These are phyloP conservation scores for Coniella vitis DNA, from an alignment of 2,329 filamentous ascomycete genomes.

Conservation along the genomic window DNA sequence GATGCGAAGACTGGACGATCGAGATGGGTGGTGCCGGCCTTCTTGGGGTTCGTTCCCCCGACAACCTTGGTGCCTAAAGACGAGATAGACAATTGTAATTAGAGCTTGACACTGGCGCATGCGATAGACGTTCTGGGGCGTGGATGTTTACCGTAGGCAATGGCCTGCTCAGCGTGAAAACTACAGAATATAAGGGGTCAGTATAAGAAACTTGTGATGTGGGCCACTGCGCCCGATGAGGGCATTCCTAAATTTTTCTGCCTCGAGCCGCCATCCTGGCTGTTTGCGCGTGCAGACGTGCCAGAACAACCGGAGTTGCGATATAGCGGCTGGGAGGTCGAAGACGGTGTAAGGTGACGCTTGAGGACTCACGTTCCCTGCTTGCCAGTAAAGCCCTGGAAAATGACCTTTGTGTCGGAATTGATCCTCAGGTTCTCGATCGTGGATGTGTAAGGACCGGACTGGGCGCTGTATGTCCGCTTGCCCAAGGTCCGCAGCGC, in stretches of 20 bases:
- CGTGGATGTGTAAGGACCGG: slow-evolving; percentile 64
- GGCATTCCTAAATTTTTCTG: neutral
- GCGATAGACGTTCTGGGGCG: neutral
- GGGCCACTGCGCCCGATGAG: neutral
- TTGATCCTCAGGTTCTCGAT: slow-evolving; percentile 89
- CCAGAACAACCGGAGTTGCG: neutral
- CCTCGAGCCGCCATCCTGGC: neutral
- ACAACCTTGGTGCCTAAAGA: slow-evolving; percentile 84
- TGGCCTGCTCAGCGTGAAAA: slow-evolving; percentile 95
- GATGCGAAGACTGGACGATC: slow-evolving; percentile 88
- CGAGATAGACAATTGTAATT: slow-evolving; percentile 5
- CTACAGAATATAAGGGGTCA: slow-evolving; percentile 41
- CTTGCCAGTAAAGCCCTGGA: slow-evolving; percentile 95
- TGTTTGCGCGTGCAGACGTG: neutral
- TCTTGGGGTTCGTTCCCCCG: slow-evolving; percentile 98
- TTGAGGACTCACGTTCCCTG: slow-evolving; percentile 75
- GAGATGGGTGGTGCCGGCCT: slow-evolving; percentile 85
- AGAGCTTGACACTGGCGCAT: slow-evolving; percentile 8
- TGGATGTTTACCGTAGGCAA: slow-evolving; percentile 79
- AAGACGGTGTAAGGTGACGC: neutral
- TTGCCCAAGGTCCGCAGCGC: slow-evolving; percentile 57
- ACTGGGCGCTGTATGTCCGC: slow-evolving; percentile 68
- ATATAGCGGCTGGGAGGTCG: slow-evolving; percentile 9
- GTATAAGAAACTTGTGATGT: slow-evolving; percentile 19
- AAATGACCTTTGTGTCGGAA: slow-evolving; percentile 86